Evolutionary conservation across 1,284 basidiomycete genomes (phyloP).

Genomic region (Ceratobasidium sp.): DNA sequence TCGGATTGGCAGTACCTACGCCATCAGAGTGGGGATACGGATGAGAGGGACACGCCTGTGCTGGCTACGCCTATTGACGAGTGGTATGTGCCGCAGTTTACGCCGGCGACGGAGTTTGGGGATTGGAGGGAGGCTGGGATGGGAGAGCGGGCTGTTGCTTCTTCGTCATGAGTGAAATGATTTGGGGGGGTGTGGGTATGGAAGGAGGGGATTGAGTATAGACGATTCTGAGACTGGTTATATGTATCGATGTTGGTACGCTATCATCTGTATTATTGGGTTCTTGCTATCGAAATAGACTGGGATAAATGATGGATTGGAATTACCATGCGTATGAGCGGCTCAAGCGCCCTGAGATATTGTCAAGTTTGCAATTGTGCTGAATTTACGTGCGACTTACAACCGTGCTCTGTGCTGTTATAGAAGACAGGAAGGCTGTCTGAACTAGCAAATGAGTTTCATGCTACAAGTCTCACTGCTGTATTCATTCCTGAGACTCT

Average conservation of each 20-base stretch:
- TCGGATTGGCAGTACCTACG: conserved; percentile 41
- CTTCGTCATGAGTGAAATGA: not conserved
- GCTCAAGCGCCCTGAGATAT: no score
- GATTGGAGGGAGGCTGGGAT: conserved; percentile 3
- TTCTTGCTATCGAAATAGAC: not conserved
- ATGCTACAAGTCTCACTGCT: no score
- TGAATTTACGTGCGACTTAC: no score
- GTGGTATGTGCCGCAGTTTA: conserved; percentile 42
- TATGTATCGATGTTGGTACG: conserved; percentile 36
- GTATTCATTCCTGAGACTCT: no score
- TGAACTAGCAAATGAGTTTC: no score
- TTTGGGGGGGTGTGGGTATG: not conserved
- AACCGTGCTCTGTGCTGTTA: no score
- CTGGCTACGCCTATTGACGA: conserved; percentile 41
- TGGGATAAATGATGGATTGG: not conserved
- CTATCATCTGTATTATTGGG: conserved; percentile 4
- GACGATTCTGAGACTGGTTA: conserved; percentile 5
- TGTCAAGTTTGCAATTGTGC: no score
- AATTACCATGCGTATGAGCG: conserved; percentile 22
- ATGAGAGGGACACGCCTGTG: conserved; percentile 30
- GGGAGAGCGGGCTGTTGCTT: not conserved
- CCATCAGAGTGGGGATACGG: conserved; percentile 34
- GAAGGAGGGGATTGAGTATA: not conserved
- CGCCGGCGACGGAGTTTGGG: conserved; percentile 16
- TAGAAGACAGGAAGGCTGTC: no score